Evolutionary conservation across 345 rosid species (phyloP), one percentile per base, ranked within the genome.

Genomic region (Firmiana major): DNA sequence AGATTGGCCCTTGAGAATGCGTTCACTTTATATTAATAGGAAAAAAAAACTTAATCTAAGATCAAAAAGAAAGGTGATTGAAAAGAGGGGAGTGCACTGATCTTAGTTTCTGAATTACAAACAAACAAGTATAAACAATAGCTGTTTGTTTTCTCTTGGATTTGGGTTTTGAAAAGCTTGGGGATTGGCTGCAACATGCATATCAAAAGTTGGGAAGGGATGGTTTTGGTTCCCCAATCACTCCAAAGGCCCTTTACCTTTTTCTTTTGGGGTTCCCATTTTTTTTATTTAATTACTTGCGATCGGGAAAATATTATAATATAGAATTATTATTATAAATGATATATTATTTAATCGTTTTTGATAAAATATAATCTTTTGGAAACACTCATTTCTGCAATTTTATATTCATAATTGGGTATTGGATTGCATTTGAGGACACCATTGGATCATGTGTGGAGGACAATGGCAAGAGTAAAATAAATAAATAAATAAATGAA

Each of bases 171-270:
- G 26, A 13, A 68, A 80, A 69, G 69, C n/a, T 55, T n/a, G 46
- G 81, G 66, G 53, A 81, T 66, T 72, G 82, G 82, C 71, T 60
- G 62, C 76, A 22, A 48, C 63, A 62, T 77, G 82, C 73, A 74
- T 19, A 40, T 75, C 73, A 75, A 77, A 79, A 79, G 81, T 58
- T 74, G 10, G 70, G 71, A 51, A 67, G 19, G 62, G 77, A 79
- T 80, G 79, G 81, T 75, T 70, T 81, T 73, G 78, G 82, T 79
- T 73, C 85, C 68, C 34, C 10, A 2, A 79, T 80, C 82, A 73
- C 83, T 76, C 26, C 16, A 76, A 49, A 42, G 72, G 65, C 38
- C 63, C 66, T 22, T 81, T 59, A 24, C 21, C 40, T 70, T 78
- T 81, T 68, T 24, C 1, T 71, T 79, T 19, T 40, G 12, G 31